A percentile compares a stretch with the other conserved stretches of the same genome.
Evolutionary conservation across 768 basidiomycete species (phyloP).

Genomic region (Suillus tomentosus): DNA sequence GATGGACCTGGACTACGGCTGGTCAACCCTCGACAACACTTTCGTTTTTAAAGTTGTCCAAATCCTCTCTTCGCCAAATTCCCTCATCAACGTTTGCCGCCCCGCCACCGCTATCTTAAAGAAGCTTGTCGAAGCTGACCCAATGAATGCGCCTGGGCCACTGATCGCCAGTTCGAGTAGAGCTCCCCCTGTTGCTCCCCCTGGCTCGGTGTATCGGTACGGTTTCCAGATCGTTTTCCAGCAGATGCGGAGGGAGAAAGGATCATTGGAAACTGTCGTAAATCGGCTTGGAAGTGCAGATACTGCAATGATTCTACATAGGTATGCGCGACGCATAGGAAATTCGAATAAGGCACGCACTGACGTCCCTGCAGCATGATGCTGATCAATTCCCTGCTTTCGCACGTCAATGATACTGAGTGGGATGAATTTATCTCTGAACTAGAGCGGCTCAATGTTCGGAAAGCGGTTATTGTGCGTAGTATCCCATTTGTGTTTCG

Average conservation of each 20-base stretch:
- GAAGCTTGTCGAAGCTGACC: slow-evolving; percentile 86
- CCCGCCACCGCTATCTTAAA: slow-evolving; percentile 91
- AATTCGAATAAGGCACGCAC: too few relatives aligned
- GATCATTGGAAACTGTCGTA: slow-evolving; percentile 81
- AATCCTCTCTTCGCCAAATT: slow-evolving; percentile 72
- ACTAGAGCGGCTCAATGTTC: slow-evolving; percentile 73
- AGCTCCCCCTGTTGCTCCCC: slow-evolving; percentile 49
- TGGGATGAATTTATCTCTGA: slow-evolving; percentile 82
- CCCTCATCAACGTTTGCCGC: slow-evolving; percentile 86
- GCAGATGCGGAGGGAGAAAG: slow-evolving; percentile 74
- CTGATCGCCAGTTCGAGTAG: slow-evolving; percentile 62
- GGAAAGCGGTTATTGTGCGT: slow-evolving; percentile 81
- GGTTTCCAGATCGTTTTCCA: slow-evolving; percentile 85
- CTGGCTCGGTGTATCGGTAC: slow-evolving; percentile 77
- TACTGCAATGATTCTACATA: slow-evolving; percentile 82
- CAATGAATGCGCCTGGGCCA: slow-evolving; percentile 62
- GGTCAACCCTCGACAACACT: slow-evolving; percentile 66
- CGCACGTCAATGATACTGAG: slow-evolving; percentile 72
- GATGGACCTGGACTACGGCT: slow-evolving; percentile 86
- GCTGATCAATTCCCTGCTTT: slow-evolving; percentile 83
- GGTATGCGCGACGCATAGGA: slow-evolving; percentile 42
- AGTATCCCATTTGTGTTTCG: slow-evolving; percentile 3
- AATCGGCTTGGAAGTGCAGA: slow-evolving; percentile 77
- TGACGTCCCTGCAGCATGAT: slow-evolving; percentile 60
- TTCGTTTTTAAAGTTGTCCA: slow-evolving; percentile 82